phyloP scores from a whole-genome alignment of 345 rosid genomes.

The Ceriops decandra region DNA sequence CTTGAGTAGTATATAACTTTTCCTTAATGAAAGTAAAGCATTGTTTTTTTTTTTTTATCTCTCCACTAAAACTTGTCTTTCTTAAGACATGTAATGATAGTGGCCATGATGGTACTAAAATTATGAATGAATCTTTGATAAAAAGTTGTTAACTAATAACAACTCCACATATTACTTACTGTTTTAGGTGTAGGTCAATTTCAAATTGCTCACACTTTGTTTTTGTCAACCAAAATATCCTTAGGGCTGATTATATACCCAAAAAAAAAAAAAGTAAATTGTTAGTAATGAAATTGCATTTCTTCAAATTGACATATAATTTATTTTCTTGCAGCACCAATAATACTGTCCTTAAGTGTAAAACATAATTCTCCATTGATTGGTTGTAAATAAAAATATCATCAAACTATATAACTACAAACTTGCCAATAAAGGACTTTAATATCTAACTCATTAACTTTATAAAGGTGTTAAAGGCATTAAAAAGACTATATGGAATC shows the following conservation, averaged over 20 bases:
- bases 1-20: neutral
- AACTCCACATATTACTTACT: neutral
- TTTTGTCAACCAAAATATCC: neutral
- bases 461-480: neutral
- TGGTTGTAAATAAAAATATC: neutral
- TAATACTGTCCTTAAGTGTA: neutral
- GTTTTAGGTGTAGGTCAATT: neutral
- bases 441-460: neutral
- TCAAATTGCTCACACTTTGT: neutral
- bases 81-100: neutral
- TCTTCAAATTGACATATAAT: neutral
- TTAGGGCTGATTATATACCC: neutral
- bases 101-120: neutral
- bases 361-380: neutral
- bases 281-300: neutral
- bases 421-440: neutral
- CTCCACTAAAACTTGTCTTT: neutral
- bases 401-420: neutral
- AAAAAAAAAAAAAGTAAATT: neutral
- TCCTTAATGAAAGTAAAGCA: neutral
- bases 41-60: neutral
- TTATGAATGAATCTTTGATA: neutral
- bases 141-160: neutral
- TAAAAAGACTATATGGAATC: too few species aligned
- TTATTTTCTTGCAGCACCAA: neutral